Evolutionary conservation across 2,329 filamentous ascomycete species (phyloP).

Genomic region (Colletotrichum tanaceti): DNA sequence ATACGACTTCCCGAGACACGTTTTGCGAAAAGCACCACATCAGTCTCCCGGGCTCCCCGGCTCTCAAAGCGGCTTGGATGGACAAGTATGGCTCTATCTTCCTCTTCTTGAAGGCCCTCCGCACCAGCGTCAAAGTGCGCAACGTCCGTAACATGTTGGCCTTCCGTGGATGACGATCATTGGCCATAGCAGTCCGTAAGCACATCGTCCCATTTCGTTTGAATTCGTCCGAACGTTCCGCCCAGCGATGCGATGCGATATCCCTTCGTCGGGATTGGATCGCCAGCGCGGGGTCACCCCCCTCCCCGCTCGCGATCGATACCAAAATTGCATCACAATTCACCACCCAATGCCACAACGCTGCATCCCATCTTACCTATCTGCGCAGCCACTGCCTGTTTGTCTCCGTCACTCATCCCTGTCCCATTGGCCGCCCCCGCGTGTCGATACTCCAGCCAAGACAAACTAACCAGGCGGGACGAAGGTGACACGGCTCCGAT

Average conservation of each 20-base stretch:
- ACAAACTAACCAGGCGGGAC: constrained; percentile 15
- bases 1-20: background rate
- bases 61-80: background rate
- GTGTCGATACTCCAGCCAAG: constrained; percentile 16
- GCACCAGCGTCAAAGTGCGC: background rate
- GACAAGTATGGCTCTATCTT: background rate
- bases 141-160: background rate
- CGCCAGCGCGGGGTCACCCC: constrained; percentile 8
- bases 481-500: constrained; percentile 23
- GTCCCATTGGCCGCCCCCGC: constrained; percentile 17
- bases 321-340: constrained; percentile 39
- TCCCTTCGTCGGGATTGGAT: constrained; percentile 12
- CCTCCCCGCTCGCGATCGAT: constrained; percentile 25
- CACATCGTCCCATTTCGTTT: background rate
- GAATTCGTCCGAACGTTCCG: constrained; percentile 1
- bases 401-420: background rate
- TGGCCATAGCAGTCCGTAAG: background rate
- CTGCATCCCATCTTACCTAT: background rate
- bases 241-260: background rate
- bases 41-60: no score
- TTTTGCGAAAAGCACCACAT: background rate
- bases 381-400: no score
- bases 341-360: background rate
- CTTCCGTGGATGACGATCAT: background rate
- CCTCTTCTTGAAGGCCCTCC: no score